A percentile compares a stretch with the other conserved stretches of the same genome.
phyloP scores from a whole-genome alignment of 805 yeast genomes.

The Yamadazyma nakazawae region DNA sequence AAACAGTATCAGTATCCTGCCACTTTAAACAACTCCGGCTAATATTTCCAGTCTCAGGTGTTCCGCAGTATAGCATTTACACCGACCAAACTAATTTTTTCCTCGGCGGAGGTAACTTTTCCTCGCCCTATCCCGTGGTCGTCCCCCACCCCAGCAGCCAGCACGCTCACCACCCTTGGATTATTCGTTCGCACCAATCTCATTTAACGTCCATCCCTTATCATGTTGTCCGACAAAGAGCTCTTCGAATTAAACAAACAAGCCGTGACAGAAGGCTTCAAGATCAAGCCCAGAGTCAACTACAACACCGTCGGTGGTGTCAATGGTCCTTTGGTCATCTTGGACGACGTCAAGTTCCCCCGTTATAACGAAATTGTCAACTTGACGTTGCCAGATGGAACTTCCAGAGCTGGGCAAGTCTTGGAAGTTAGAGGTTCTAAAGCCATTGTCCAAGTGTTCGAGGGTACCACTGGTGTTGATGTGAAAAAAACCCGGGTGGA shows the following conservation, averaged over 20 bases:
- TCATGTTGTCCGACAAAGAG: constrained; percentile 41
- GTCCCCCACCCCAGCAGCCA: too few species aligned
- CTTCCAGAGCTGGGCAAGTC: constrained; percentile 94
- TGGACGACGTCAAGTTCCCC: constrained; percentile 47
- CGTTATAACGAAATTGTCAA: constrained; percentile 96
- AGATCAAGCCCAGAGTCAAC: constrained; percentile 83
- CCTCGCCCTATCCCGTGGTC: too few species aligned
- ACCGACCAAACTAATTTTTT: too few species aligned
- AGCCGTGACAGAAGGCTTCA: constrained; percentile 90
- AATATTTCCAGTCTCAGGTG: too few species aligned
- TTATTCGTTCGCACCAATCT: not conserved
- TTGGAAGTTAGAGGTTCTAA: constrained; percentile 95
- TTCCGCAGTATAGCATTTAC: too few species aligned
- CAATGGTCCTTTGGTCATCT: constrained; percentile 92
- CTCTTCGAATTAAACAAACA: constrained; percentile 77
- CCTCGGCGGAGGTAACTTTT: too few species aligned
- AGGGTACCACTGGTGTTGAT: constrained; percentile 98
- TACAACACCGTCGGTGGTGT: constrained; percentile 98
- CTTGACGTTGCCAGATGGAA: constrained; percentile 93
- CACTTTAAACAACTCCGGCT: too few species aligned
- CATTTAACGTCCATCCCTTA: constrained; percentile 9
- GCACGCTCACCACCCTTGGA: not conserved
- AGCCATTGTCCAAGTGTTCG: constrained; percentile 98
- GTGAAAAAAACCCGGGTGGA: constrained; percentile 97
- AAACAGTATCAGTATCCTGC: too few species aligned